phyloP scores from a whole-genome alignment of 257 asterid species.

The Solanum chmielewskii region DNA sequence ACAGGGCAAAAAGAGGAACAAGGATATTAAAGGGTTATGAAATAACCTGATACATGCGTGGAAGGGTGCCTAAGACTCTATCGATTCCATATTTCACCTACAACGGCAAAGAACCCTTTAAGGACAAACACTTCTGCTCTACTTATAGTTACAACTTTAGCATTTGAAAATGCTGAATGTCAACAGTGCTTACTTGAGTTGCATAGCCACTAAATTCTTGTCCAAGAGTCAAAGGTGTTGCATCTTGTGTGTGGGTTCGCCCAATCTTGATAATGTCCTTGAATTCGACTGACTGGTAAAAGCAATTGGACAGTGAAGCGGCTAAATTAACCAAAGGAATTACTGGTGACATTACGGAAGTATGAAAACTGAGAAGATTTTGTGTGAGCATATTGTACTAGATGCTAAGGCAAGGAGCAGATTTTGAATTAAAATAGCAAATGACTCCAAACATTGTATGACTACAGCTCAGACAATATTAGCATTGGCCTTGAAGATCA shows the following conservation, averaged over 20 bases:
- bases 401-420: not conserved
- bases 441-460: not conserved
- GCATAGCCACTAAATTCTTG: slow-evolving; percentile 98
- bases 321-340: not conserved
- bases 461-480: not conserved
- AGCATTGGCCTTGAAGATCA: not conserved
- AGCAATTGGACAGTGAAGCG: not conserved
- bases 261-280: slow-evolving; percentile 93
- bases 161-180: not conserved
- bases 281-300: slow-evolving; percentile 62
- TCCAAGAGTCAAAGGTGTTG: slow-evolving; percentile 97
- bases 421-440: not conserved
- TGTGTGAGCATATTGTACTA: not conserved
- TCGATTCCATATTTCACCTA: slow-evolving; percentile 94
- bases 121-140: not conserved
- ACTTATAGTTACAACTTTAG: not conserved
- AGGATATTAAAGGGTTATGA: not conserved
- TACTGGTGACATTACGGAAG: not conserved
- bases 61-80: slow-evolving; percentile 75
- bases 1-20: slow-evolving; percentile 4
- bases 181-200: slow-evolving; percentile 64
- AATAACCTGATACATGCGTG: slow-evolving; percentile 85
- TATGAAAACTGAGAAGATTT: not conserved
- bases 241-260: slow-evolving; percentile 99
- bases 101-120: slow-evolving; percentile 1